These are phyloP conservation scores for Phyllosticta paracitricarpa DNA, from an alignment of 2,329 filamentous ascomycete species.

Conservation along the genomic window DNA sequence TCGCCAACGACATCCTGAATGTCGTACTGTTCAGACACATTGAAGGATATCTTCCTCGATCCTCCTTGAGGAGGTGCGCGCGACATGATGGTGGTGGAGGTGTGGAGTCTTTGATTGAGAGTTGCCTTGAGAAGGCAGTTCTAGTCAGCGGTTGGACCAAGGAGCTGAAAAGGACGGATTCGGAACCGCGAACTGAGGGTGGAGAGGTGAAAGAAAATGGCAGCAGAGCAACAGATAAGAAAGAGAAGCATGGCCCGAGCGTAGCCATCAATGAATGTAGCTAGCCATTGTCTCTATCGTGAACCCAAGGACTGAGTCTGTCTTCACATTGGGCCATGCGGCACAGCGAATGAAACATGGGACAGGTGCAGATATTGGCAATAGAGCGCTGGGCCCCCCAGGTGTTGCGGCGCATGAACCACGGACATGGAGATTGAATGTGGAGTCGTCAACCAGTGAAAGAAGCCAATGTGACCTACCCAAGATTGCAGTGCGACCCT, in stretches of 20 bases:
- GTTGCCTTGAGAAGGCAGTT: neutral
- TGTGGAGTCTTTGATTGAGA: neutral
- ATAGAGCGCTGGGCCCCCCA: neutral
- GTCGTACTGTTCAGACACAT: conserved; percentile 98
- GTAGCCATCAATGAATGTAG: neutral
- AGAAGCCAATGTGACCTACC: conserved; percentile 9
- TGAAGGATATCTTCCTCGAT: conserved; percentile 95
- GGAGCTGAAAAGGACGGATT: neutral
- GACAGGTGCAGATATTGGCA: neutral
- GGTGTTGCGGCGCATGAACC: conserved; percentile 4
- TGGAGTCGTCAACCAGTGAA: conserved; percentile 8
- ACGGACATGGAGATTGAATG: conserved; percentile 8
- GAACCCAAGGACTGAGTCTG: neutral
- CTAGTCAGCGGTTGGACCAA: neutral
- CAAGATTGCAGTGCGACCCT: conserved; percentile 10
- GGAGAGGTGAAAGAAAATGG: neutral
- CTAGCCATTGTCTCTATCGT: conserved; percentile 10
- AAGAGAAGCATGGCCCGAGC: neutral
- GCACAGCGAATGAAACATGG: neutral
- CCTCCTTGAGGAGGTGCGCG: conserved; percentile 33
- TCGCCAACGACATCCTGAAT: conserved; percentile 99
- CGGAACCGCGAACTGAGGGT: neutral
- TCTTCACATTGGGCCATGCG: neutral
- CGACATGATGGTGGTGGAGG: conserved; percentile 21
- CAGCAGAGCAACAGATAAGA: neutral